Evolutionary conservation across 352 stramenopile species (phyloP).

Genomic region (Phytophthora idaei): DNA sequence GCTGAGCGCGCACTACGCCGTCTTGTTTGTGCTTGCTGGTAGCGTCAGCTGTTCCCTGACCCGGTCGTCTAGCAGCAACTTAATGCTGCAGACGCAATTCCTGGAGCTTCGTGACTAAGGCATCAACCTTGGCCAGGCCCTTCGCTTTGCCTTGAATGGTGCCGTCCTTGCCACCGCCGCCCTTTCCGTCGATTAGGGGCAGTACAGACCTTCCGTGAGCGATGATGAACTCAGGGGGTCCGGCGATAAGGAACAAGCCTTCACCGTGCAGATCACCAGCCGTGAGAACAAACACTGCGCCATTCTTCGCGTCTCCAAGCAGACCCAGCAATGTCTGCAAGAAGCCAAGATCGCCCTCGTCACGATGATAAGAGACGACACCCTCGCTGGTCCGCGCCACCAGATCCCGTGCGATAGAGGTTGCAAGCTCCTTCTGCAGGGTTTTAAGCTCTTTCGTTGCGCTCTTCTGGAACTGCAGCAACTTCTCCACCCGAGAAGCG

Average conservation of each 20-base stretch:
- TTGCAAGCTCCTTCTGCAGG: conserved; percentile 73
- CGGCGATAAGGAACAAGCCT: conserved; percentile 74
- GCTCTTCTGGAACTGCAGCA: conserved; percentile 65
- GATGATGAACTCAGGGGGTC: conserved; percentile 58
- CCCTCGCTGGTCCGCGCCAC: conserved; percentile 27
- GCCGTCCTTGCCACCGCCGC: conserved; percentile 74
- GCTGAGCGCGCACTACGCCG: neutral
- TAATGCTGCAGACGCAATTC: conserved; percentile 43
- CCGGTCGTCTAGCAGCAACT: neutral
- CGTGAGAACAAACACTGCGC: conserved; percentile 53
- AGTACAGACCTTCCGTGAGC: conserved; percentile 59
- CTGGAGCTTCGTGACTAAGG: conserved; percentile 51
- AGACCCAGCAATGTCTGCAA: conserved; percentile 60
- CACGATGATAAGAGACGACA: conserved; percentile 63
- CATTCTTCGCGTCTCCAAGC: conserved; percentile 49
- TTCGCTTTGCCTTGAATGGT: conserved; percentile 85
- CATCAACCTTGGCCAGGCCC: conserved; percentile 49
- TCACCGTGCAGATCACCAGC: conserved; percentile 54
- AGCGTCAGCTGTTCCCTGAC: neutral
- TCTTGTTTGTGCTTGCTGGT: neutral
- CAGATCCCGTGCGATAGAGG: conserved; percentile 54
- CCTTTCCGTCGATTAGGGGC: conserved; percentile 73
- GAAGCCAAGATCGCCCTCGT: conserved; percentile 72
- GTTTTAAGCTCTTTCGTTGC: conserved; percentile 72
- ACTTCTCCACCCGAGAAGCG: conserved; percentile 62